Evolutionary conservation across 1,139 yeast genomes (phyloP).

Genomic region (Protomyces pachydermus): DNA sequence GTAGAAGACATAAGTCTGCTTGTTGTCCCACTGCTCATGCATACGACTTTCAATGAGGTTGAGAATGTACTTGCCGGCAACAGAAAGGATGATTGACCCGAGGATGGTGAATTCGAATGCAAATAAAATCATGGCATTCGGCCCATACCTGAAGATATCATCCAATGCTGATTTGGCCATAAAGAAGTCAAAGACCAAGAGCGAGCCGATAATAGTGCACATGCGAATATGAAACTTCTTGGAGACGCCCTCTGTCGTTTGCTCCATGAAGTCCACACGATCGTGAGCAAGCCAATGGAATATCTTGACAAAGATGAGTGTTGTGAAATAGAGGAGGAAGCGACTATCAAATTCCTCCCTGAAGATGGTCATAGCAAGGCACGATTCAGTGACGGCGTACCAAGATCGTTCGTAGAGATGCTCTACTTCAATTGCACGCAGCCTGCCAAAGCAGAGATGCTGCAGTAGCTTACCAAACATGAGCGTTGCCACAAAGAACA

Average conservation of each 20-base stretch:
- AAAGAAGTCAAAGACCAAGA: conserved; percentile 50
- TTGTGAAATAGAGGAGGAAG: conserved; percentile 40
- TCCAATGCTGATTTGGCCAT: conserved; percentile 55
- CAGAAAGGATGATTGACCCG: conserved; percentile 52
- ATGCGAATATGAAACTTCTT: conserved; percentile 38
- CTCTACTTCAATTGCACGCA: conserved; percentile 71
- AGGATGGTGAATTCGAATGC: conserved; percentile 73
- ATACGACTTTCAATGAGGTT: conserved; percentile 55
- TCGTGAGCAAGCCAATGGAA: conserved; percentile 67
- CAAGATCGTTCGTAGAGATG: conserved; percentile 65
- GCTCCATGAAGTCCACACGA: conserved; percentile 38
- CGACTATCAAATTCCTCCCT: conserved; percentile 54
- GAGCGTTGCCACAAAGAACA: conserved; percentile 44
- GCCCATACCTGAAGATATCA: conserved; percentile 47
- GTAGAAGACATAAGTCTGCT: conserved; percentile 28
- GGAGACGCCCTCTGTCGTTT: conserved; percentile 32
- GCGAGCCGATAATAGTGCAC: conserved; percentile 43
- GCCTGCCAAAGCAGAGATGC: conserved; percentile 61
- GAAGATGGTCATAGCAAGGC: conserved; percentile 61
- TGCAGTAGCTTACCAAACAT: conserved; percentile 48
- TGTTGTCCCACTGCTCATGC: conserved; percentile 44
- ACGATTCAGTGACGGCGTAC: conserved; percentile 60
- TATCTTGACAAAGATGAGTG: conserved; percentile 54
- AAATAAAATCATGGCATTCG: conserved; percentile 54
- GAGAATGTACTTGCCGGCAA: conserved; percentile 49